These are phyloP conservation scores for Punctularia strigosozonata DNA, from an alignment of 768 basidiomycete genomes.

Conservation along the genomic window DNA sequence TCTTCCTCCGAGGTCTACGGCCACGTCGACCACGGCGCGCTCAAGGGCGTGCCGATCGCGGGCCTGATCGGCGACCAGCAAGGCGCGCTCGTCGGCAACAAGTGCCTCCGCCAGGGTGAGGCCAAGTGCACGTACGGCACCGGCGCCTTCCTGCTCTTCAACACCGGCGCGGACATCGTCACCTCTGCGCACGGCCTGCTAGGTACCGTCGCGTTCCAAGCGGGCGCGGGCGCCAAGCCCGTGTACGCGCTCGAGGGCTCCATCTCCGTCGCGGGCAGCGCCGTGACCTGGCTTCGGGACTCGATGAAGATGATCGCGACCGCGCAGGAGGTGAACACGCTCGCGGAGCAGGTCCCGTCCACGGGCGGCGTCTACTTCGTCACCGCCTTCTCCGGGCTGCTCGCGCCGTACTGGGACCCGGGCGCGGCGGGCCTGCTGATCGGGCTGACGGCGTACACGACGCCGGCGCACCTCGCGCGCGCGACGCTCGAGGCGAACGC, in stretches of 20 bases:
- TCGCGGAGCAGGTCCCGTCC: constrained; percentile 65
- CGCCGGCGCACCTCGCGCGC: constrained; percentile 84
- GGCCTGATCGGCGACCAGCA: constrained; percentile 98
- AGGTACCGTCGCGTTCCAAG: constrained; percentile 89
- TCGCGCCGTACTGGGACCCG: constrained; percentile 98
- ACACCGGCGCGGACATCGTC: constrained; percentile 82
- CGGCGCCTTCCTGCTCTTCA: constrained; percentile 92
- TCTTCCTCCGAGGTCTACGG: constrained; percentile 93
- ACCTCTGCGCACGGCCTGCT: constrained; percentile 79
- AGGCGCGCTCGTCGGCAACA: constrained; percentile 92
- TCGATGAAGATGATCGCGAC: constrained; percentile 73
- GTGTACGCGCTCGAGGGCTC: constrained; percentile 90
- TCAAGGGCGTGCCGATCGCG: constrained; percentile 73
- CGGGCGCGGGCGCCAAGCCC: constrained; percentile 65
- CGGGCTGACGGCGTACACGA: constrained; percentile 79
- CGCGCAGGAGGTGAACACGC: constrained; percentile 73
- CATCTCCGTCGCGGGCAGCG: constrained; percentile 93
- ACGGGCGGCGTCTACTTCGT: constrained; percentile 94
- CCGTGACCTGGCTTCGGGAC: constrained; percentile 91
- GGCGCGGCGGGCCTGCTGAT: constrained; percentile 81
- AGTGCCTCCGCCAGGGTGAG: constrained; percentile 82
- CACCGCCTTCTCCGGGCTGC: constrained; percentile 89
- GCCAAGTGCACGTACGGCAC: constrained; percentile 99
- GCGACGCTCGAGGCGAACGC: constrained; percentile 95
- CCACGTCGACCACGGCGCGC: constrained; percentile 48